phyloP scores from a whole-genome alignment of 257 asterid species.

The Petunia secreta region DNA sequence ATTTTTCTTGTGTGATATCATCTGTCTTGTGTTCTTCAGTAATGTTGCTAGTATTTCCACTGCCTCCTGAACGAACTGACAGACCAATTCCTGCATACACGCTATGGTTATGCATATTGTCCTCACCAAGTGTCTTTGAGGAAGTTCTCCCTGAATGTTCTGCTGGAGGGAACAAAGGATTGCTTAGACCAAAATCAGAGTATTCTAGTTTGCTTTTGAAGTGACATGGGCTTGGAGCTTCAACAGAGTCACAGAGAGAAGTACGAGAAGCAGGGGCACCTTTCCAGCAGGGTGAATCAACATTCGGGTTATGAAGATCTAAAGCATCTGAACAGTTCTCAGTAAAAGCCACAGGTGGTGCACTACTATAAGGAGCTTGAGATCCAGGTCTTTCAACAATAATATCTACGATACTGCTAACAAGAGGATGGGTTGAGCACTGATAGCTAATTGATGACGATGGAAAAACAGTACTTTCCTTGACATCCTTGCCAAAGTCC shows the following conservation, averaged over 20 bases:
- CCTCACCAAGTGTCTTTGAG: conserved; percentile 39
- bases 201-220: conserved; percentile 40
- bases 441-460: background rate
- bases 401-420: conserved; percentile 35
- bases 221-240: conserved; percentile 40
- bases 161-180: conserved; percentile 35
- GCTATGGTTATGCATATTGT: conserved; percentile 35
- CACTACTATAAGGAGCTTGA: conserved; percentile 43
- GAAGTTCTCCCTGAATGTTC: conserved; percentile 42
- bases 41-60: conserved; percentile 37
- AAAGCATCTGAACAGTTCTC: conserved; percentile 58
- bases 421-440: conserved; percentile 36
- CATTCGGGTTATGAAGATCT: conserved; percentile 64
- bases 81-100: conserved; percentile 37
- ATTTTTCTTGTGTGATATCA: conserved; percentile 36
- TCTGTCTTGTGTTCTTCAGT: conserved; percentile 39
- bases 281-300: conserved; percentile 98
- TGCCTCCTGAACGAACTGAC: conserved; percentile 31
- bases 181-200: conserved; percentile 40
- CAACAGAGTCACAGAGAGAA: conserved; percentile 50
- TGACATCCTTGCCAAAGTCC: conserved; percentile 44
- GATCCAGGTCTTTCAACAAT: conserved; percentile 39
- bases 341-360: conserved; percentile 42
- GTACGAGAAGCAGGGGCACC: conserved; percentile 71
- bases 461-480: conserved; percentile 20